Conservation (phyloP, 148 eudicot genomes). For the Rhododendron ovatum region DNA sequence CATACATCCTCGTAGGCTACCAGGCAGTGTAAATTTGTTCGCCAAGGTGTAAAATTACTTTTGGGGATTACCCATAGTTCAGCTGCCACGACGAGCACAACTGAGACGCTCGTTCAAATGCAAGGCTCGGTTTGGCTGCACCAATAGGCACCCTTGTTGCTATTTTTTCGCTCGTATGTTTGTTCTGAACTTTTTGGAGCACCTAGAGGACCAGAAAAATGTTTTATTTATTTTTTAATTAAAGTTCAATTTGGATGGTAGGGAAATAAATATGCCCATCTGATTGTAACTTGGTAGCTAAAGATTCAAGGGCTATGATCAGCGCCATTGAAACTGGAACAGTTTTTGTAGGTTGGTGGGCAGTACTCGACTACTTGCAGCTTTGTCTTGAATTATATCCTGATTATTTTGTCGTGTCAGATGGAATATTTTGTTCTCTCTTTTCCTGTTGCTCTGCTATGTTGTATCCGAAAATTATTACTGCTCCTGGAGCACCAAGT, state of each 20-base stretch:
- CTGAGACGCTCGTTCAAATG: background rate
- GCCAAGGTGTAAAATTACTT: background rate
- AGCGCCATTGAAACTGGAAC: background rate
- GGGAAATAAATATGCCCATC: background rate
- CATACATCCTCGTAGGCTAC: background rate
- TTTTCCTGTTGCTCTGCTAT: background rate
- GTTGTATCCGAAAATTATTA: background rate
- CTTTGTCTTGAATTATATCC: background rate
- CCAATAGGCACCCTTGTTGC: background rate
- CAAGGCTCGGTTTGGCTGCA: background rate
- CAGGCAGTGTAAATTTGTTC: background rate
- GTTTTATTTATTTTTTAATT: background rate
- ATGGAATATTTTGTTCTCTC: background rate
- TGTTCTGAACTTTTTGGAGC: background rate
- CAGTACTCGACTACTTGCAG: background rate
- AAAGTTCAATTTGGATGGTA: background rate
- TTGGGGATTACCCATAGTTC: background rate
- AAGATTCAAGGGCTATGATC: background rate
- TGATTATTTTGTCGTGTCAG: background rate
- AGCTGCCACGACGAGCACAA: background rate
- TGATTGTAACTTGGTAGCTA: background rate
- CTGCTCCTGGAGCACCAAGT: too few species aligned
- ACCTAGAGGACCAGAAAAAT: background rate
- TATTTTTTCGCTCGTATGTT: background rate
- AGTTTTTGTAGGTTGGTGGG: background rate